phyloP scores from a whole-genome alignment of 2,329 filamentous ascomycete species.

The Fusarium pseudograminearum region DNA sequence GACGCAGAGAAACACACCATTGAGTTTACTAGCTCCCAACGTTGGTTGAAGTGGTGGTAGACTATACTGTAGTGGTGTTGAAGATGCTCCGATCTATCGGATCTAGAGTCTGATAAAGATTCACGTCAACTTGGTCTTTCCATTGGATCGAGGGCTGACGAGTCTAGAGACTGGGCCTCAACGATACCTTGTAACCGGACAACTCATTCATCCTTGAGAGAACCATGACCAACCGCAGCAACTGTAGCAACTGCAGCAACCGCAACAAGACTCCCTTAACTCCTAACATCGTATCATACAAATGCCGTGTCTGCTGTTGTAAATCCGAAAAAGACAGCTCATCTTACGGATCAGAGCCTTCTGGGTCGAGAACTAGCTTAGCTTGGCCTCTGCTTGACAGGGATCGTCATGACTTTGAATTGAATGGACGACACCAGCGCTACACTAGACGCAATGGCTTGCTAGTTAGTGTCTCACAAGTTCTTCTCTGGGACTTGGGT shows the following conservation, averaged over 20 bases:
- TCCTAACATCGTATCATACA: neutral
- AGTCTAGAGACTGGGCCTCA: conserved; percentile 13
- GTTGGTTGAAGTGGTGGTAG: neutral
- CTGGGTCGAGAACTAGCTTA: conserved; percentile 2
- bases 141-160: conserved; percentile 5
- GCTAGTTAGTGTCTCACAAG: conserved; percentile 42
- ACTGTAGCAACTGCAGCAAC: too few species aligned
- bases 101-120: conserved; percentile 27
- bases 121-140: conserved; percentile 3
- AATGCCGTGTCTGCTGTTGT: conserved; percentile 20
- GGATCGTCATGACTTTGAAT: conserved; percentile 27
- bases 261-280: neutral
- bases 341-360: conserved; percentile 20
- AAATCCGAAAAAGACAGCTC: conserved; percentile 35
- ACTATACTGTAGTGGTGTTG: conserved; percentile 12
- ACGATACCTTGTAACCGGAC: conserved; percentile 9
- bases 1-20: conserved; percentile 26
- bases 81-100: conserved; percentile 35
- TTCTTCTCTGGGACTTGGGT: conserved; percentile 22
- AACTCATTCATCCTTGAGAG: neutral
- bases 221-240: neutral
- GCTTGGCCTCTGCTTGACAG: conserved; percentile 29
- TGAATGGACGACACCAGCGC: conserved; percentile 30
- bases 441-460: conserved; percentile 41
- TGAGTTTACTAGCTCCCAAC: neutral